phyloP scores from a whole-genome alignment of 1,284 basidiomycete genomes.

The Crucibulum cyathiforme region DNA sequence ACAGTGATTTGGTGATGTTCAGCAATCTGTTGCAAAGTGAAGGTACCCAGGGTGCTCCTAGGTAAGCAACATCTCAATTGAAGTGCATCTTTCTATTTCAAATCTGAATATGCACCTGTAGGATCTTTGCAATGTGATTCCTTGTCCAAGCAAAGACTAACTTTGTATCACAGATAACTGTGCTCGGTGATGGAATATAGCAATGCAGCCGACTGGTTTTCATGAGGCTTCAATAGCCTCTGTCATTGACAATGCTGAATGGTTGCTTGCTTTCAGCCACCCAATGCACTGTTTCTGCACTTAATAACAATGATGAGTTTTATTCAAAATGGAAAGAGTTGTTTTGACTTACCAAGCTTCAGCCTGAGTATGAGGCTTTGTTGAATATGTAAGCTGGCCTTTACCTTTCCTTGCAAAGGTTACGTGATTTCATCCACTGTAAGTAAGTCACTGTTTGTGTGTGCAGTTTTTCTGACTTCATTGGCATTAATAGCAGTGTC shows the following conservation, averaged over 20 bases:
- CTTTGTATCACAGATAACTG: neutral
- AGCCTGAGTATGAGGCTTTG: neutral
- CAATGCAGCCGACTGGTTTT: neutral
- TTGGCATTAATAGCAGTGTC: too few relatives aligned
- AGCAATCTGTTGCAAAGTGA: too few relatives aligned
- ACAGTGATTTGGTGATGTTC: conserved; percentile 17
- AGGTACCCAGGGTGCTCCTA: conserved; percentile 14
- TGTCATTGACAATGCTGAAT: neutral
- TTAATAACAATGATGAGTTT: neutral
- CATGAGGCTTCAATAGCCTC: neutral
- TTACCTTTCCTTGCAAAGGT: too few relatives aligned
- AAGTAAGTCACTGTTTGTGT: too few relatives aligned
- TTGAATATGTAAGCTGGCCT: neutral
- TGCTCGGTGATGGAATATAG: too few relatives aligned
- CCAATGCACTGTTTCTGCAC: neutral
- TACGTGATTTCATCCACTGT: too few relatives aligned
- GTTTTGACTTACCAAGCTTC: neutral
- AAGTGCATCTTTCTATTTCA: neutral
- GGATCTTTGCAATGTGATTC: neutral
- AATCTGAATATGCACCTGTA: neutral
- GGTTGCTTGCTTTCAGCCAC: neutral
- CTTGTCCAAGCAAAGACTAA: neutral
- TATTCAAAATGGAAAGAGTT: neutral
- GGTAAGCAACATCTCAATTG: neutral
- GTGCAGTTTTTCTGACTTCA: too few relatives aligned